Evolutionary conservation across 208 protist genomes (phyloP).

Genomic region (Leishmania amazonensis): DNA sequence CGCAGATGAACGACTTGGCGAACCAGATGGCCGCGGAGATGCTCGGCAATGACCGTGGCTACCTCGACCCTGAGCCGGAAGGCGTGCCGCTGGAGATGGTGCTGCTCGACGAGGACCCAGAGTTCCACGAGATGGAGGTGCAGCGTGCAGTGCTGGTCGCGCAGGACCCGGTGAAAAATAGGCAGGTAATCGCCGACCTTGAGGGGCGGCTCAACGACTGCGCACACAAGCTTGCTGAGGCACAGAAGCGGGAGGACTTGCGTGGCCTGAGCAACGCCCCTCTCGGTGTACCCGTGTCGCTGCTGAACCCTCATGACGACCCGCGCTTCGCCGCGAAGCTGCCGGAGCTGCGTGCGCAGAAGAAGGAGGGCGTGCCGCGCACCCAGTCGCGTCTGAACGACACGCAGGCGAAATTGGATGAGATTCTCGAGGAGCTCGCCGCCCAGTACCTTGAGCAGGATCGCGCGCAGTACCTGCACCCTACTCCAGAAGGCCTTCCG

Average conservation of each 20-base stretch:
- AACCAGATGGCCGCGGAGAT: constrained; percentile 50
- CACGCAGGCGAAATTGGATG: constrained; percentile 55
- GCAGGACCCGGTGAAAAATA: constrained; percentile 56
- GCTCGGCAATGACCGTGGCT: constrained; percentile 49
- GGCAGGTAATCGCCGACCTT: constrained; percentile 48
- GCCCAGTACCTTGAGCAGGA: constrained; percentile 57
- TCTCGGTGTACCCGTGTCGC: constrained; percentile 47
- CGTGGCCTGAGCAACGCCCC: constrained; percentile 42
- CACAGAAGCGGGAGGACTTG: constrained; percentile 62
- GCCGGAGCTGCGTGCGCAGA: constrained; percentile 64
- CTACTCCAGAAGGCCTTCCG: constrained; percentile 55
- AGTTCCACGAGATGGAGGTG: constrained; percentile 65
- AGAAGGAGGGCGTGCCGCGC: constrained; percentile 36
- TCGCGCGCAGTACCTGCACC: constrained; percentile 49
- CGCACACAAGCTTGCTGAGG: constrained; percentile 57
- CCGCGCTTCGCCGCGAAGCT: constrained; percentile 48
- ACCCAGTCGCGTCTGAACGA: constrained; percentile 59
- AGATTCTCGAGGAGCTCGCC: constrained; percentile 58
- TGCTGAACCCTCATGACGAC: constrained; percentile 69
- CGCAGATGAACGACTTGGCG: constrained; percentile 59
- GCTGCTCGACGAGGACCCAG: constrained; percentile 47
- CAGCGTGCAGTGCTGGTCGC: constrained; percentile 58
- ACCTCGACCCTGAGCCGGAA: constrained; percentile 65
- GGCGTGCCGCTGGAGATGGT: constrained; percentile 56
- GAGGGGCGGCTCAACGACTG: constrained; percentile 75